Evolutionary conservation across 2,329 filamentous ascomycete species (phyloP).

Genomic region (Periconia sp.): DNA sequence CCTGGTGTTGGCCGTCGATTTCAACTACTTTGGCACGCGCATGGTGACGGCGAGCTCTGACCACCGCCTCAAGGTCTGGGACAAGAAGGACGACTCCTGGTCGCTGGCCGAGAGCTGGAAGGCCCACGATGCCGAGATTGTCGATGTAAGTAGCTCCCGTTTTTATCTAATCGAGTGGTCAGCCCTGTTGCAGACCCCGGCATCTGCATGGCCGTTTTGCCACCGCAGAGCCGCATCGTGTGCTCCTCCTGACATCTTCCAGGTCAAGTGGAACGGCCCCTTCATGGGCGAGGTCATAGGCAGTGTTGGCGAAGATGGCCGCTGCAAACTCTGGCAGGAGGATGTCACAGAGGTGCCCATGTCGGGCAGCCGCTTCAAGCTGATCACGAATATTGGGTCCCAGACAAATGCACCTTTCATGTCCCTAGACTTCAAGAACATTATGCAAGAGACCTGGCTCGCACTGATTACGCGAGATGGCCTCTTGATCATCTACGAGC

Average conservation of each 20-base stretch:
- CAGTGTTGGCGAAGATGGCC: constrained; percentile 87
- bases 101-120: constrained; percentile 84
- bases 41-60: constrained; percentile 92
- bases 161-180: constrained; percentile 22
- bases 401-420: constrained; percentile 74
- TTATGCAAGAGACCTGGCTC: constrained; percentile 83
- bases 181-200: constrained; percentile 18
- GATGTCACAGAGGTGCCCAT: constrained; percentile 78
- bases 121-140: constrained; percentile 87
- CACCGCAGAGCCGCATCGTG: neutral
- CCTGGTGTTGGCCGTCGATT: constrained; percentile 82
- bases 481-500: constrained; percentile 80
- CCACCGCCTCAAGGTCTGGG: constrained; percentile 91
- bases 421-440: constrained; percentile 85
- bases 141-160: constrained; percentile 67
- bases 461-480: constrained; percentile 86
- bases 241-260: constrained; percentile 30
- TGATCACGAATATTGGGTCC: constrained; percentile 65
- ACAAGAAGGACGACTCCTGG: constrained; percentile 79
- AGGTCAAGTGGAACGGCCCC: constrained; percentile 93
- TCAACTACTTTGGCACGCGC: constrained; percentile 91
- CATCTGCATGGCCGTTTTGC: constrained; percentile 24
- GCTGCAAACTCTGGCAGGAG: constrained; percentile 91
- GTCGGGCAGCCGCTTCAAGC: constrained; percentile 80
- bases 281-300: constrained; percentile 88